Evolutionary conservation across 2,329 filamentous ascomycete genomes (phyloP), one percentile per base, ranked within the genome.

Genomic region (Pestalotiopsis sp.): DNA sequence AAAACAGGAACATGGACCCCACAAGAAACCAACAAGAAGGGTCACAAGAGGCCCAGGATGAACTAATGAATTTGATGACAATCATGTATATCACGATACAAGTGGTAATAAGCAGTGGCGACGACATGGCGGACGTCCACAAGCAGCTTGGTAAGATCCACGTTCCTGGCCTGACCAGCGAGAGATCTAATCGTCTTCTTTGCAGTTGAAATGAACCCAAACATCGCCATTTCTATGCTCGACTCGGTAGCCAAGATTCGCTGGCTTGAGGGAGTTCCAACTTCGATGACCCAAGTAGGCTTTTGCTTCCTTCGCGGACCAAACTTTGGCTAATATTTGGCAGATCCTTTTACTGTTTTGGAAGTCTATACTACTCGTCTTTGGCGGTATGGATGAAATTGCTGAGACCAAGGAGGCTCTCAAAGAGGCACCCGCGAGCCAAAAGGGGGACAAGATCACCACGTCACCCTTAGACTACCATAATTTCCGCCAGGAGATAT

Each of bases 381-480:
- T 98, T 78, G 96, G 96, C 31, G 93, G 94, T 56, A 90, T 90
- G 49, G 80, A 89, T 66, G 91, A 94, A 71, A 87, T 97, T 20
- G 88, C 91, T 38, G 86, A 89, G 68, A 87, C 93, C 41, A 98
- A 98, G 79, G 84, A 85, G 70, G 90, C 89, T 2, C 90, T 95
- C 39, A 87, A 87, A 66, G 90, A 94, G 72, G 83, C 86, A 36
- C 83, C 77, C 1, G 78, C 86, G 27, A 86, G 88, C 69, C 90
- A 90, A 73, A 88, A 90, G 65, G 91, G 92, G 73, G 91, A 91
- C n/a, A 85, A 93, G 59, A 95, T 99, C 70, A 97, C 93, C 1
- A 95, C 96, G 4, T 98, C 95, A 1, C 96, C 96, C 4, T 83
- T 99, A 12, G 96, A 99, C 76, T 99, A 99, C 77, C 95, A 99